Percentiles rank a stretch among this genome's conserved stretches.
Evolutionary conservation across 2,329 filamentous ascomycete species (phyloP).

Genomic region (Albophoma yamanashiensis): DNA sequence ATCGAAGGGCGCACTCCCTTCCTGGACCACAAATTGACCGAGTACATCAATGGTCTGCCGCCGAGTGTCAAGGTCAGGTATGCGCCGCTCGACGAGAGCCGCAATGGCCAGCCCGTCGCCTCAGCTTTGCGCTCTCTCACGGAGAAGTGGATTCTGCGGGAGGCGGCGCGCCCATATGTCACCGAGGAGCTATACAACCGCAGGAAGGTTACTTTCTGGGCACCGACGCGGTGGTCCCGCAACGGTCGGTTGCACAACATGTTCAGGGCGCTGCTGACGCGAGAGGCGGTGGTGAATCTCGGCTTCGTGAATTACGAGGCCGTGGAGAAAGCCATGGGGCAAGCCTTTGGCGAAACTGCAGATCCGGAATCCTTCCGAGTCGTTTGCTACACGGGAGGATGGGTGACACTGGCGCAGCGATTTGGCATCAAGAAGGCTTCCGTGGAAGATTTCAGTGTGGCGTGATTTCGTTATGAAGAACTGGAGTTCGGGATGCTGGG

Average conservation of each 20-base stretch:
- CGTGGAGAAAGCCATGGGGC: conserved; percentile 20
- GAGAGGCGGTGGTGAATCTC: conserved; percentile 23
- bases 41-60: conserved; percentile 5
- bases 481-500: neutral
- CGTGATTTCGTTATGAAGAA: neutral
- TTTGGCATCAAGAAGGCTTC: conserved; percentile 28
- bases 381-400: conserved; percentile 26
- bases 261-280: conserved; percentile 19
- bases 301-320: conserved; percentile 29
- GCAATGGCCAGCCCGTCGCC: neutral
- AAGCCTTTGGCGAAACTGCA: conserved; percentile 25
- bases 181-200: conserved; percentile 38
- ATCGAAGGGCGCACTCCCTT: conserved; percentile 24
- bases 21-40: conserved; percentile 13
- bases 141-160: conserved; percentile 41
- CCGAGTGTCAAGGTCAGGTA: conserved; percentile 4
- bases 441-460: neutral
- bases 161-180: conserved; percentile 38
- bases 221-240: conserved; percentile 27
- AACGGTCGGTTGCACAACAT: conserved; percentile 30
- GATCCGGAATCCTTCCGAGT: conserved; percentile 23
- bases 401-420: conserved; percentile 30
- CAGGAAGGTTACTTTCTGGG: conserved; percentile 38
- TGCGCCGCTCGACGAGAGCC: neutral
- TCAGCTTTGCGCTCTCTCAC: conserved; percentile 13